Base-by-base conservation (phyloP, 345 rosid species). In the Balakata baccata region DNA sequence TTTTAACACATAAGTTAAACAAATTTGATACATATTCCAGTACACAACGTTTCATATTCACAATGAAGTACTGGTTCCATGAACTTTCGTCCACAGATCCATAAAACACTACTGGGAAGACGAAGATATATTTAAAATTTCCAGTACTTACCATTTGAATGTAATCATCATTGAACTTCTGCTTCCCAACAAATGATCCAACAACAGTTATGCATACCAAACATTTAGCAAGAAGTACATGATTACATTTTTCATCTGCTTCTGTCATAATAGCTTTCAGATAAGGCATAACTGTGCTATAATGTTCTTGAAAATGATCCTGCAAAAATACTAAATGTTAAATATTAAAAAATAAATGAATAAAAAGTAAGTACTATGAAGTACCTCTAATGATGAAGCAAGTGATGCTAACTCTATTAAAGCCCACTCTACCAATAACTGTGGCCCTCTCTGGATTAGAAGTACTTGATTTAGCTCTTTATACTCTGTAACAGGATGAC, bases 211-310 rank as follows among this genome's bases (percentile, higher is more conserved):
- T 71, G 66, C 74, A 59, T 14, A 45, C 56, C 20, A 71, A 10
- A 17, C 43, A 58, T 45, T 13, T 16, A 8, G 22, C 66, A 58
- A 58, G 65, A 17, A 59, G 38, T 41, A 13, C 10, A 2, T n/a
- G 3, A 7, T 71, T 59, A 13, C 43, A 59, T 20, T 68, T 66
- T 22, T 68, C 74, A 57, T 50, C 69, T 17, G 80, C 80, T 67
- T 72, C 68, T 41, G 50, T 56, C 77, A 80, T 66, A 38, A 80
- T 76, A 57, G 72, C 80, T 73, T 80, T 76, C 69, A 80, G 45
- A 71, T 72, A 72, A 76, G 83, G 83, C 80, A 80, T 80, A 37
- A 80, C 83, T 37, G 77, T 68, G 51, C 64, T 76, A 62, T 80
- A 80, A 61, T 80, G 69, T 43, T 69, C 68, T 76, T 73, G 83